Evolutionary conservation across 169 alveolate genomes (phyloP), one percentile per base, ranked within the genome.

Genomic region (Eimeria falciformis): DNA sequence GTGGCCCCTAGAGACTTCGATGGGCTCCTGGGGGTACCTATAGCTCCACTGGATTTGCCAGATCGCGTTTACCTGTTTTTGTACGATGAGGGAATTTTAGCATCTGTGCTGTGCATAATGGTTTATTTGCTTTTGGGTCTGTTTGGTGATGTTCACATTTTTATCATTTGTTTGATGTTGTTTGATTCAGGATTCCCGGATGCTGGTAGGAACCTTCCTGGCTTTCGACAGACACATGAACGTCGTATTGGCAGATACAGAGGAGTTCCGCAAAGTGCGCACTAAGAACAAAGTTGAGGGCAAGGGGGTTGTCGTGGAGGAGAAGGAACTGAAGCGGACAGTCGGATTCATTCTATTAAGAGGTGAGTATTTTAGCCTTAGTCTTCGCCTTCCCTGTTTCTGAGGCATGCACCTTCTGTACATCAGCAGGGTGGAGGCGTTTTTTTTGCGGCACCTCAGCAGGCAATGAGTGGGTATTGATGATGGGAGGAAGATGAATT

Each of bases 181-280:
- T 5, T 18, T 0, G 75, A 5, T 69, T 5, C 96, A 97, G 93
- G 99, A 99, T 94, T 97, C 97, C 79, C 94, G 99, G 71, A 95
- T 95, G 95, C 96, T 98, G 94, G 99, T 99, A 50, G 99, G 99
- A 27, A 98, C 99, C 29, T 97, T 99, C 93, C 96, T 99, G 92
- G 99, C 99, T n/a, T 99, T 98, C 93, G 99, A 99, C 95, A 98
- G 98, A 92, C 99, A 99, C 95, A 97, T 99, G 99, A 99, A 99
- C 95, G 88, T 98, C 56, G 99, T 98, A 40, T 97, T 99, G 88
- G 97, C 99, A 27, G 99, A 99, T 79, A 97, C 99, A 21, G 99
- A 99, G 96, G 99, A 99, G 95, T 98, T 97, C 96, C 95, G 99
- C 85, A 78, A 78, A 33, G 27, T 78, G 27, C 93, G 95, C 91